Conservation (phyloP, 768 basidiomycete genomes). For the Psilocybe subaeruginosa region DNA sequence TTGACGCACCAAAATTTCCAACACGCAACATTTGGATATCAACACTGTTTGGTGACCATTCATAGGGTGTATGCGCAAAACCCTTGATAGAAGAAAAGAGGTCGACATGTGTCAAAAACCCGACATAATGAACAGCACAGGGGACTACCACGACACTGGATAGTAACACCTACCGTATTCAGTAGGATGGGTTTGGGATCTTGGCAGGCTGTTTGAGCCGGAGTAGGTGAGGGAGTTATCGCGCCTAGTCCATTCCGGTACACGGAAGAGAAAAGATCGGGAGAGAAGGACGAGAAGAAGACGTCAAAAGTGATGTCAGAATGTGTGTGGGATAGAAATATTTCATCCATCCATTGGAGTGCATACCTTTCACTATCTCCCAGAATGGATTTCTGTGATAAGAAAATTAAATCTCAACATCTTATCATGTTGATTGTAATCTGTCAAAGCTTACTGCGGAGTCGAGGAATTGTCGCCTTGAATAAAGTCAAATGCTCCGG, state of each 20-base stretch:
- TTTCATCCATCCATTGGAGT: not conserved
- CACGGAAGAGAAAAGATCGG: not conserved
- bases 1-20: slow-evolving; percentile 58
- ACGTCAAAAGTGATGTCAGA: slow-evolving; percentile 13
- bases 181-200: slow-evolving; percentile 78
- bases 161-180: slow-evolving; percentile 55
- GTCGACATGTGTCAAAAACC: slow-evolving; percentile 14
- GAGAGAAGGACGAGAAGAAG: slow-evolving; percentile 7
- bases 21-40: slow-evolving; percentile 79
- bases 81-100: slow-evolving; percentile 44
- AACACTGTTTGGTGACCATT: slow-evolving; percentile 75
- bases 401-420: slow-evolving; percentile 14
- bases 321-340: not conserved
- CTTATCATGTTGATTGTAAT: not conserved
- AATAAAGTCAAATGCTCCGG: slow-evolving; percentile 77
- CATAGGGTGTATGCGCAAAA: slow-evolving; percentile 66
- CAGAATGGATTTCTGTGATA: slow-evolving; percentile 71
- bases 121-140: slow-evolving; percentile 13
- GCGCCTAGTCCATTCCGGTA: slow-evolving; percentile 39
- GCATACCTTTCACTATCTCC: slow-evolving; percentile 73
- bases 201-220: slow-evolving; percentile 71
- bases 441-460: slow-evolving; percentile 48
- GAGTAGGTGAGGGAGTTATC: slow-evolving; percentile 65
- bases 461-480: slow-evolving; percentile 71
- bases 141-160: slow-evolving; percentile 6